phyloP scores from a whole-genome alignment of 768 basidiomycete genomes.

The Cystofilobasidium bisporidii region DNA sequence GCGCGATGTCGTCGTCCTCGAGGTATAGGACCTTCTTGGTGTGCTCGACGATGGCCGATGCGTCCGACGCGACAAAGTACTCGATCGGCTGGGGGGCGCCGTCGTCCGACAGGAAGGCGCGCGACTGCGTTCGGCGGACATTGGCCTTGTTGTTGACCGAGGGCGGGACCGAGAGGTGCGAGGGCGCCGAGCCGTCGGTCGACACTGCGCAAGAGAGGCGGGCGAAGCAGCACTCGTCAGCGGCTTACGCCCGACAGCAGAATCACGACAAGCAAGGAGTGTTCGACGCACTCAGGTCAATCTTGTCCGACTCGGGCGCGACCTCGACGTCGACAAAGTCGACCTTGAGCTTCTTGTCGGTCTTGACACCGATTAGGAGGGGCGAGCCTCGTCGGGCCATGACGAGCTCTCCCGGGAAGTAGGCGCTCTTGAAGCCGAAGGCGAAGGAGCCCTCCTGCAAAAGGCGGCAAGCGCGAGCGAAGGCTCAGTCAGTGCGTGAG shows the following conservation, averaged over 20 bases:
- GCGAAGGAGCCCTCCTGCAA: conserved; percentile 85
- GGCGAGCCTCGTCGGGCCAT: conserved; percentile 95
- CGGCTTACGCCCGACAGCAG: no score
- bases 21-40: conserved; percentile 98
- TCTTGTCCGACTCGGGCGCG: conserved; percentile 49
- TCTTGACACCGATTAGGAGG: conserved; percentile 94
- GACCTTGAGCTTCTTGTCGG: conserved; percentile 98
- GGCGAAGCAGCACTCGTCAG: neutral
- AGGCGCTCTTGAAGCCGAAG: conserved; percentile 93
- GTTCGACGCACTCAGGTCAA: conserved; percentile 46
- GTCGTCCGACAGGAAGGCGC: conserved; percentile 97
- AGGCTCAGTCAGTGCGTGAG: no score
- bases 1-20: conserved; percentile 97
- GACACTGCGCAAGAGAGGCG: conserved; percentile 6
- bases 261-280: no score
- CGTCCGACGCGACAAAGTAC: conserved; percentile 98
- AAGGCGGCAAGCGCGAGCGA: conserved; percentile 7
- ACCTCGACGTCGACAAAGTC: conserved; percentile 99
- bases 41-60: conserved; percentile 91
- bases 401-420: conserved; percentile 93
- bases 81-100: conserved; percentile 98
- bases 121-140: conserved; percentile 84
- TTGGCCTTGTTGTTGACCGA: conserved; percentile 41
- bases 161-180: neutral
- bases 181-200: neutral